phyloP scores from a whole-genome alignment of 768 basidiomycete species.

The Suillus clintonianus region DNA sequence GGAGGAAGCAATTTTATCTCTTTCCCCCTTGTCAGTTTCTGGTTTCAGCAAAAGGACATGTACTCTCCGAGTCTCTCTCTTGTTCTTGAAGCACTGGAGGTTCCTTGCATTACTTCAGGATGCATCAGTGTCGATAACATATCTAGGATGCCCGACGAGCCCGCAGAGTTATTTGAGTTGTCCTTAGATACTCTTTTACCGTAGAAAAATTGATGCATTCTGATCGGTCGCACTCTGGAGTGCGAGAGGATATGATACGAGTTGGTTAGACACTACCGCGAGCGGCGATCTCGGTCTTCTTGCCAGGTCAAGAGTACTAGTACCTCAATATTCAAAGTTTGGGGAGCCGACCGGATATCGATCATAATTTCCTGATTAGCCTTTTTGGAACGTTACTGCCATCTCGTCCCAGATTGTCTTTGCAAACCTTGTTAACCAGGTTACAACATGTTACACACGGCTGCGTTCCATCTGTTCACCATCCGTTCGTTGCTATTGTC shows the following conservation, averaged over 20 bases:
- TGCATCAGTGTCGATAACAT: neutral
- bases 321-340: too few relatives aligned
- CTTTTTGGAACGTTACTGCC: neutral
- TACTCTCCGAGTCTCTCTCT: neutral
- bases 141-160: neutral
- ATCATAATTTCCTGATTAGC: neutral
- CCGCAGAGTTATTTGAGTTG: too few relatives aligned
- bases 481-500: slow-evolving; percentile 3
- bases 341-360: neutral
- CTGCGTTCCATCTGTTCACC: neutral
- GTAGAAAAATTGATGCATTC: too few relatives aligned
- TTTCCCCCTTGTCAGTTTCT: too few relatives aligned
- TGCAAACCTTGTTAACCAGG: neutral
- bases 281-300: too few relatives aligned
- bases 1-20: too few relatives aligned
- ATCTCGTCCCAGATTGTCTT: neutral
- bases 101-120: neutral
- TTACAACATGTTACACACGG: neutral
- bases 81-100: neutral
- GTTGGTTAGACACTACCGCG: too few relatives aligned
- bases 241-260: too few relatives aligned
- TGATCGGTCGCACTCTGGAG: neutral
- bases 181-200: too few relatives aligned
- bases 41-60: neutral
- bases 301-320: too few relatives aligned